Evolutionary conservation across 176 grass and related monocot species (phyloP).

Genomic region (Hsuehochloa calcarea): DNA sequence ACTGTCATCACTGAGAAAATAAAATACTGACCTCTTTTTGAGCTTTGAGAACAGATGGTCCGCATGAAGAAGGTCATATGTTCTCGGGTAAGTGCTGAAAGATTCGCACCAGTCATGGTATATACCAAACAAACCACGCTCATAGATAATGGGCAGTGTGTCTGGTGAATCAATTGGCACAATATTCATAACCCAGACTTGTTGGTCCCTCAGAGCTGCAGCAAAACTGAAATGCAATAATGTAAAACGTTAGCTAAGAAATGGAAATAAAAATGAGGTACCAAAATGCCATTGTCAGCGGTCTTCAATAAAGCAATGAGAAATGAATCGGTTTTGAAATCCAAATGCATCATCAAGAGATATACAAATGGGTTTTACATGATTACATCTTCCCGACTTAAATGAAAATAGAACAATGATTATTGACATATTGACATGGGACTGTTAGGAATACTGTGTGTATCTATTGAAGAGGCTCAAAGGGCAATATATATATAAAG

Average conservation of each 20-base stretch:
- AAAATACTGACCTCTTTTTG: conserved; percentile 63
- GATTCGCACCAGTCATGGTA: conserved; percentile 99
- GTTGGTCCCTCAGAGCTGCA: conserved; percentile 73
- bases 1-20: not conserved
- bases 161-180: conserved; percentile 88
- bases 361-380: not conserved
- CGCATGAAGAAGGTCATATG: conserved; percentile 90
- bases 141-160: conserved; percentile 95
- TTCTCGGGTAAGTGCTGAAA: conserved; percentile 97
- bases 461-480: too few relatives aligned
- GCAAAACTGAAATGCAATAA: conserved; percentile 69
- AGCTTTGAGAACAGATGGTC: conserved; percentile 95
- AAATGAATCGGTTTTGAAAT: not conserved
- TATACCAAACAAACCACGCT: conserved; percentile 97
- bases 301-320: not conserved
- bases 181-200: conserved; percentile 98
- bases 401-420: not conserved
- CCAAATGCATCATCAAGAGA: not conserved
- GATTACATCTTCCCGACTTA: not conserved
- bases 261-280: not conserved
- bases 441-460: too few relatives aligned
- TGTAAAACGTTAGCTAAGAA: conserved; percentile 24
- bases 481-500: too few relatives aligned
- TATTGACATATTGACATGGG: not conserved
- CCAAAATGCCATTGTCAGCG: not conserved